phyloP scores from a whole-genome alignment of 208 protist species.

The Leishmania arabica region DNA sequence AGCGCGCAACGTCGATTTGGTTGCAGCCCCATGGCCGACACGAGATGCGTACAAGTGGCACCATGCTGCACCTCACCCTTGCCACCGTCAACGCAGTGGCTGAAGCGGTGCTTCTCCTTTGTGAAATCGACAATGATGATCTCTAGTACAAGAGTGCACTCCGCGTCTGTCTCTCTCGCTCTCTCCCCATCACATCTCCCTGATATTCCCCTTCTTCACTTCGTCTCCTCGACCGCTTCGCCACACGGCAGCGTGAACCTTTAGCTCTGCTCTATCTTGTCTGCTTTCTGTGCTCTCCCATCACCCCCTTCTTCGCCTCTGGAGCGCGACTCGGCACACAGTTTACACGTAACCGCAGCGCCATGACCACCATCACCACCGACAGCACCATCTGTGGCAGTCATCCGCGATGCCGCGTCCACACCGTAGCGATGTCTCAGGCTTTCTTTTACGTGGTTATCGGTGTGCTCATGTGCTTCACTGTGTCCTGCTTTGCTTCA shows the following conservation, averaged over 20 bases:
- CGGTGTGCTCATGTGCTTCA: slow-evolving; percentile 2
- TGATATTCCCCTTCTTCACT: not conserved
- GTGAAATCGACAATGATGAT: not conserved
- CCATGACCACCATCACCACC: not conserved
- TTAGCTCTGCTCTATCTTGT: not conserved
- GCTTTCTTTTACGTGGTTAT: not conserved
- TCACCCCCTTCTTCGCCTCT: not conserved
- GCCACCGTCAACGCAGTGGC: not conserved
- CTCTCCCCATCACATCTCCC: not conserved
- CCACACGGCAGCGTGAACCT: not conserved
- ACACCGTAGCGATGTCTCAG: not conserved
- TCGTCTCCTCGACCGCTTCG: not conserved
- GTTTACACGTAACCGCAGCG: not conserved
- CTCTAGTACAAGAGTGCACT: not conserved
- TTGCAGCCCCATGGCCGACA: not conserved
- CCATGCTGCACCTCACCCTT: not conserved
- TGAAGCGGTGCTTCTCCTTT: not conserved
- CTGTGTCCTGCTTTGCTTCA: slow-evolving; percentile 2
- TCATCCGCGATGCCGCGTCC: not conserved
- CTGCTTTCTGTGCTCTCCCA: not conserved
- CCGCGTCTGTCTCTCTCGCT: not conserved
- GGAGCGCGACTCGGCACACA: not conserved
- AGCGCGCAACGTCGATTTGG: not conserved
- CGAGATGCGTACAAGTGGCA: not conserved
- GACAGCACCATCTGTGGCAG: not conserved